These are phyloP conservation scores for Fusarium luffae DNA, from an alignment of 2,329 filamentous ascomycete genomes.

Conservation along the genomic window DNA sequence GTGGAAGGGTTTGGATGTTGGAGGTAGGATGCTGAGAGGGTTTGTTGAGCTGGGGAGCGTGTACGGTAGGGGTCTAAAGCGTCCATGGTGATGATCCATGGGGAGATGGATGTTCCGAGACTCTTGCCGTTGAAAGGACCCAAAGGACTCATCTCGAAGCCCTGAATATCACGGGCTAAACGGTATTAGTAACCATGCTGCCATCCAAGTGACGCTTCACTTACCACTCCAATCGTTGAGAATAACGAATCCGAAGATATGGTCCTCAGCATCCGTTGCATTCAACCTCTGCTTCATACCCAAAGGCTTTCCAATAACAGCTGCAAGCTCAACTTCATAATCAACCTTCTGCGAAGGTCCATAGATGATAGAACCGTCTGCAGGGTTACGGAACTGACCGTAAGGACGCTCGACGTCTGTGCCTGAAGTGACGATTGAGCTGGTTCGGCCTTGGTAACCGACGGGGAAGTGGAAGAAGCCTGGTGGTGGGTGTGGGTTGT, in stretches of 20 bases:
- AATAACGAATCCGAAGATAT: slow-evolving; percentile 72
- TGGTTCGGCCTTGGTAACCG: slow-evolving; percentile 66
- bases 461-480: slow-evolving; percentile 61
- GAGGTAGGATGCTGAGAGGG: slow-evolving; percentile 44
- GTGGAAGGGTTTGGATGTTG: slow-evolving; percentile 50
- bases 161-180: slow-evolving; percentile 67
- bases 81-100: slow-evolving; percentile 71
- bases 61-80: slow-evolving; percentile 68
- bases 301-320: slow-evolving; percentile 57
- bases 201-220: too few relatives aligned
- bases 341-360: slow-evolving; percentile 52
- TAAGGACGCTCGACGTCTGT: slow-evolving; percentile 59
- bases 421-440: slow-evolving; percentile 62
- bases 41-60: background rate
- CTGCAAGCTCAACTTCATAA: slow-evolving; percentile 58
- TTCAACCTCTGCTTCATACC: slow-evolving; percentile 51
- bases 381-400: slow-evolving; percentile 54
- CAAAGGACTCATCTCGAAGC: slow-evolving; percentile 68
- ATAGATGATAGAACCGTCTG: slow-evolving; percentile 28
- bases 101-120: slow-evolving; percentile 68
- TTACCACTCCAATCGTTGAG: slow-evolving; percentile 70
- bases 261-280: slow-evolving; percentile 62
- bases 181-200: too few relatives aligned
- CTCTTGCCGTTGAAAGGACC: slow-evolving; percentile 71
- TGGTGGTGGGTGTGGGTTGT: slow-evolving; percentile 54